Evolutionary conservation across 2,329 filamentous ascomycete genomes (phyloP).

Genomic region (Aspergillus glaucus): DNA sequence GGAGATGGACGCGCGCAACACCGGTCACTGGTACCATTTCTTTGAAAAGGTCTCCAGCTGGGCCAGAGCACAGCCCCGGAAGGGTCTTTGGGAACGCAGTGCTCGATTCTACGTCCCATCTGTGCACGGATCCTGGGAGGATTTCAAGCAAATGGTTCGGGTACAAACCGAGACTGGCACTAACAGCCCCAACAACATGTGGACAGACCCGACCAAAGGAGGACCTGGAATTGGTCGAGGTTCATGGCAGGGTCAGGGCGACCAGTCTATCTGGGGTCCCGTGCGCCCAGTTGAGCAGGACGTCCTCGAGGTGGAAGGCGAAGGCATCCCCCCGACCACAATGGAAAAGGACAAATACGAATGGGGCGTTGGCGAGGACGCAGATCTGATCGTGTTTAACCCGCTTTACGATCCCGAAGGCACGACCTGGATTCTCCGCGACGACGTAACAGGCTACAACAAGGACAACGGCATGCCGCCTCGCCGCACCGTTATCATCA

Average conservation of each 20-base stretch:
- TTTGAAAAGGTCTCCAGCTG: slow-evolving; percentile 64
- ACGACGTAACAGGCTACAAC: slow-evolving; percentile 83
- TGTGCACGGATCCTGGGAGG: slow-evolving; percentile 71
- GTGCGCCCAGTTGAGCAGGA: slow-evolving; percentile 62
- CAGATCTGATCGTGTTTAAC: slow-evolving; percentile 85
- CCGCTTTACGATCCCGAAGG: slow-evolving; percentile 85
- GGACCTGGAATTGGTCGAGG: neutral
- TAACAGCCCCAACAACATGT: slow-evolving; percentile 60
- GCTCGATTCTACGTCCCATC: slow-evolving; percentile 70
- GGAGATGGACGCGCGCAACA: slow-evolving; percentile 77
- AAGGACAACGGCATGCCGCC: slow-evolving; percentile 54
- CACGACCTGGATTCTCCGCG: slow-evolving; percentile 74
- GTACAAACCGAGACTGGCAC: slow-evolving; percentile 68
- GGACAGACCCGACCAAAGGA: slow-evolving; percentile 40
- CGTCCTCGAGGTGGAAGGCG: slow-evolving; percentile 66
- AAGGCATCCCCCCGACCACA: slow-evolving; percentile 63
- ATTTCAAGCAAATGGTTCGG: slow-evolving; percentile 70
- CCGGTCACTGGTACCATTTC: slow-evolving; percentile 75
- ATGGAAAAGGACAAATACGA: slow-evolving; percentile 73
- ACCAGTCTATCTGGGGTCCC: slow-evolving; percentile 67
- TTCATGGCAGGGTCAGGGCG: slow-evolving; percentile 5
- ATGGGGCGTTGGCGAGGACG: slow-evolving; percentile 70
- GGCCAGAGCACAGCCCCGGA: slow-evolving; percentile 67
- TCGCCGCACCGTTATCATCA: slow-evolving; percentile 82
- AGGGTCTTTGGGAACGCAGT: slow-evolving; percentile 76